phyloP scores from a whole-genome alignment of 208 protist species.

The Trichomonas vaginalis region DNA sequence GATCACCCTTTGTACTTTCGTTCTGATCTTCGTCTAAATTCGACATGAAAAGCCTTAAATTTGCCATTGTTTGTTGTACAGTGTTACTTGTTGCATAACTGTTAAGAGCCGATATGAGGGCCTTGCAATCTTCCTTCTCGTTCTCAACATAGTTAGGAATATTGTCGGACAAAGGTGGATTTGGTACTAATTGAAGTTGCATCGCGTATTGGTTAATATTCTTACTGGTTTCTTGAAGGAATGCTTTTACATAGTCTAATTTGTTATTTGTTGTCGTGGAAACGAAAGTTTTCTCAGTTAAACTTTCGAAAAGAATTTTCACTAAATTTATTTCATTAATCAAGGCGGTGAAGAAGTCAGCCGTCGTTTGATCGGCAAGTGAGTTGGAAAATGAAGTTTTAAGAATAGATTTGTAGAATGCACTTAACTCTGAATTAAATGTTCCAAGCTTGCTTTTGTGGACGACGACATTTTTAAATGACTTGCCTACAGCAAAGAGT shows the following conservation, averaged over 20 bases:
- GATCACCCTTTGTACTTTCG: neutral
- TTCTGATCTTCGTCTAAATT: neutral
- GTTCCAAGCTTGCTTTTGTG: neutral
- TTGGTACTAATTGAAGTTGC: neutral
- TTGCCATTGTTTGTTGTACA: neutral
- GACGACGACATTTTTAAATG: neutral
- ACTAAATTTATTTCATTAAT: neutral
- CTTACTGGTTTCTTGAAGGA: neutral
- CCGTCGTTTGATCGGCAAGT: neutral
- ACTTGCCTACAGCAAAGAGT: neutral
- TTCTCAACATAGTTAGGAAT: neutral
- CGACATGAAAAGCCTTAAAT: neutral
- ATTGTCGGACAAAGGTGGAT: neutral
- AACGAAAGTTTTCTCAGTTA: neutral
- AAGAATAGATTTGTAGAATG: neutral
- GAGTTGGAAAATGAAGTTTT: neutral
- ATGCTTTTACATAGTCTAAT: neutral
- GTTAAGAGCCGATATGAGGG: neutral
- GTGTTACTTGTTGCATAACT: neutral
- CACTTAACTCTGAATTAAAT: neutral
- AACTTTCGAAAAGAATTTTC: neutral
- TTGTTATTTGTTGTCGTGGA: neutral
- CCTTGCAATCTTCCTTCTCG: neutral
- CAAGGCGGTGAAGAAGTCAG: neutral
- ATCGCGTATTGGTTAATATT: neutral